Conservation (phyloP, 2,329 filamentous ascomycete species). For the Podosphaera fusca region DNA sequence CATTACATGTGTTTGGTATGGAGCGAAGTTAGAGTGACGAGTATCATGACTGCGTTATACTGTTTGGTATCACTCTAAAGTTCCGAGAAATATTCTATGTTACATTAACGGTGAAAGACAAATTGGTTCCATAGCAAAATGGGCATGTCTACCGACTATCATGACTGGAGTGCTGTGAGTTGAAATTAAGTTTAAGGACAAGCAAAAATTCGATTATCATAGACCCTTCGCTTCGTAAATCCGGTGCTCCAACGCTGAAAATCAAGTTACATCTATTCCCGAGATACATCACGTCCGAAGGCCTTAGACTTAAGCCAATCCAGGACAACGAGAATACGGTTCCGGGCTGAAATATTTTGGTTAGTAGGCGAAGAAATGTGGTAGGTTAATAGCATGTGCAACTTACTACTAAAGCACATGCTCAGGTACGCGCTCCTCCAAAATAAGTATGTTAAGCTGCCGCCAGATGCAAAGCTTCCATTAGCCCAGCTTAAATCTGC, state of each 20-base stretch:
- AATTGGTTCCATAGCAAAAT: too few relatives aligned
- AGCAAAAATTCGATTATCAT: too few relatives aligned
- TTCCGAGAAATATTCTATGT: too few relatives aligned
- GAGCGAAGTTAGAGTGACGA: too few relatives aligned
- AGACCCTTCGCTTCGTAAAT: not conserved
- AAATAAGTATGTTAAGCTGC: constrained; percentile 89
- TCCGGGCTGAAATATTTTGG: constrained; percentile 39
- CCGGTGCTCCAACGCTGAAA: not conserved
- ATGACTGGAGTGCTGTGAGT: too few relatives aligned
- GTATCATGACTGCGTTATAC: too few relatives aligned
- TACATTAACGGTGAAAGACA: too few relatives aligned
- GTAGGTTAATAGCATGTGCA: constrained; percentile 1
- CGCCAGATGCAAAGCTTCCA: constrained; percentile 83
- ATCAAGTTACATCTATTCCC: constrained; percentile 32
- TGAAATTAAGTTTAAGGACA: too few relatives aligned
- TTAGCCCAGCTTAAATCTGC: constrained; percentile 95
- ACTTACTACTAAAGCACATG: constrained; percentile 99
- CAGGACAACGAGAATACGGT: constrained; percentile 74
- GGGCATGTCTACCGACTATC: too few relatives aligned
- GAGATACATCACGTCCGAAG: constrained; percentile 84
- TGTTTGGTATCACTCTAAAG: too few relatives aligned
- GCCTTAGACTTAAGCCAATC: constrained; percentile 96
- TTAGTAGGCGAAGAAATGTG: constrained; percentile 4
- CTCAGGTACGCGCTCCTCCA: constrained; percentile 95
- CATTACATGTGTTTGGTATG: too few relatives aligned